A percentile compares a stretch with the other conserved stretches of the same genome.
These are phyloP conservation scores for Geotrichum reessii DNA, from an alignment of 1,139 yeast species.

Conservation along the genomic window DNA sequence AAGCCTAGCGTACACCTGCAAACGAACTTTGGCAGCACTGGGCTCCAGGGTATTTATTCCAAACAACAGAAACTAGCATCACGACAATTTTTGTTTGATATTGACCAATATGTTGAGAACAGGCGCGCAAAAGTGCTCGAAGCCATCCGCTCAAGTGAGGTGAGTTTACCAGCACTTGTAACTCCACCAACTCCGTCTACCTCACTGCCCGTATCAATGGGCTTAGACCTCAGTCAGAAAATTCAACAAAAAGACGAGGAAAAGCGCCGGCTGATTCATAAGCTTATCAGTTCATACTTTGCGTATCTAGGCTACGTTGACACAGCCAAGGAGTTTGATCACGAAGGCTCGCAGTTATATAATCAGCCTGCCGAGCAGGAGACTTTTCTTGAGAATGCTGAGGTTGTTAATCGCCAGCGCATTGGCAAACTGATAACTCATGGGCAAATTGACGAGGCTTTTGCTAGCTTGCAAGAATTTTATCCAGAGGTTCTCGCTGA, in stretches of 20 bases:
- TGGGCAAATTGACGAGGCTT: conserved; percentile 47
- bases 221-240: conserved; percentile 1
- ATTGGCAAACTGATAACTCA: conserved; percentile 44
- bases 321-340: conserved; percentile 56
- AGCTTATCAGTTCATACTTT: conserved; percentile 62
- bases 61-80: conserved; percentile 26
- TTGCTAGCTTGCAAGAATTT: conserved; percentile 41
- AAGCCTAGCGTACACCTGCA: conserved; percentile 44
- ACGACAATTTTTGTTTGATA: conserved; percentile 58
- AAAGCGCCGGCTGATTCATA: conserved; percentile 40
- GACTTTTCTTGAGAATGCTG: neutral
- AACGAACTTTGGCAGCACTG: conserved; percentile 61
- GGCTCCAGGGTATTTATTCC: neutral
- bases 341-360: conserved; percentile 30
- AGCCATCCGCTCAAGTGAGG: conserved; percentile 18
- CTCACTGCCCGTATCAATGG: neutral
- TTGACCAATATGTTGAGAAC: conserved; percentile 54
- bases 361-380: neutral
- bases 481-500: conserved; percentile 45
- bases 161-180: conserved; percentile 5
- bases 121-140: conserved; percentile 34
- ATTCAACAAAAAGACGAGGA: conserved; percentile 35
- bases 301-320: conserved; percentile 68
- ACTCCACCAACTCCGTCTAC: neutral
- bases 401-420: conserved; percentile 46